phyloP scores from a whole-genome alignment of 164 flowering plant genomes.

The Macadamia tetraphylla region DNA sequence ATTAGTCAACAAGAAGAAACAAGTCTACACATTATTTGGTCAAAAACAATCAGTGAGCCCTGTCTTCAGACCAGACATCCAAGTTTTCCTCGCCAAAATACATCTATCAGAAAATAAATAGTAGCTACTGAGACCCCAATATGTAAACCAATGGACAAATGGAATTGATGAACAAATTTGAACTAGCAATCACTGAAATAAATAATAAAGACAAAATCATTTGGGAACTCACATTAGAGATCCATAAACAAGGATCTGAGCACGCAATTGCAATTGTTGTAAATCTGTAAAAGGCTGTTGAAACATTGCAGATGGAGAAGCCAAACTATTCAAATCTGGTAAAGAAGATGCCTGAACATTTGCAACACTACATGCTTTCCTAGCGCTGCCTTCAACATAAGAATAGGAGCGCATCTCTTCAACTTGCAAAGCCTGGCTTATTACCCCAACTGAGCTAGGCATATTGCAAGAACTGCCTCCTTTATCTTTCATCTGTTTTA shows the following conservation, averaged over 20 bases:
- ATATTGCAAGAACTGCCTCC: slow-evolving; percentile 25
- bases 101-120: not conserved
- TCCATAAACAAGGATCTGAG: slow-evolving; percentile 98
- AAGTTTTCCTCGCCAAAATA: not conserved
- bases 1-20: not conserved
- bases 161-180: not conserved
- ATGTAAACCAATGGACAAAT: not conserved
- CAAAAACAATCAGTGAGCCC: not conserved
- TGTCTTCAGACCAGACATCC: not conserved
- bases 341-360: slow-evolving; percentile 40
- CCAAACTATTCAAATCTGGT: slow-evolving; percentile 63
- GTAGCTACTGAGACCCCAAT: not conserved
- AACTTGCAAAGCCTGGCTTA: slow-evolving; percentile 27
- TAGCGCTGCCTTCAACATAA: slow-evolving; percentile 23
- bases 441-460: slow-evolving; percentile 21
- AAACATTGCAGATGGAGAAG: slow-evolving; percentile 35
- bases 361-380: slow-evolving; percentile 32
- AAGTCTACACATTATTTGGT: not conserved
- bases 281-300: slow-evolving; percentile 78
- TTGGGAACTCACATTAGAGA: slow-evolving; percentile 71
- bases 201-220: too few species aligned
- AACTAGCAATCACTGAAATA: too few species aligned
- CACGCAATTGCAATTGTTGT: slow-evolving; percentile 97
- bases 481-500: slow-evolving; percentile 24
- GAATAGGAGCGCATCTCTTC: slow-evolving; percentile 30